Evolutionary conservation across 495 filamentous ascomycete genomes (phyloP).

Genomic region (Trichoderma parareesei): DNA sequence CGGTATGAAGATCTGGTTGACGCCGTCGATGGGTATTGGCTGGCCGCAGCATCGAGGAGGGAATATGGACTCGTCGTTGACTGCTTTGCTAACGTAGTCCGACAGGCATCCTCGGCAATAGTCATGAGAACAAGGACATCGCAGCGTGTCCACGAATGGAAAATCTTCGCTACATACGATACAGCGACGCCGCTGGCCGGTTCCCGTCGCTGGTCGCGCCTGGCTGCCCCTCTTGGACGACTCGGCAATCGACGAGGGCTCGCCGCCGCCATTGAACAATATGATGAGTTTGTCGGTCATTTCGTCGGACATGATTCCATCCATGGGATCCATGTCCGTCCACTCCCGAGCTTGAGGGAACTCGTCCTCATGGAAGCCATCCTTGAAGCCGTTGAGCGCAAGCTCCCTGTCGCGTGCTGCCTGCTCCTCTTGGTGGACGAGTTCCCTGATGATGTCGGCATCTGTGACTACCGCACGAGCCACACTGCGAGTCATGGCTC

Average conservation of each 20-base stretch:
- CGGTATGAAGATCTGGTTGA: constrained; percentile 24
- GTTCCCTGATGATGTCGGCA: neutral
- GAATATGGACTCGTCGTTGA: constrained; percentile 41
- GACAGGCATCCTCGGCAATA: constrained; percentile 42
- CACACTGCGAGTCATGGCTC: neutral
- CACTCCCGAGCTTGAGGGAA: neutral
- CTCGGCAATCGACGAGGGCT: neutral
- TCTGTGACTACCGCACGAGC: neutral
- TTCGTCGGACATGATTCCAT: neutral
- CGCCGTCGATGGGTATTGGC: constrained; percentile 26
- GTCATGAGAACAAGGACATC: constrained; percentile 30
- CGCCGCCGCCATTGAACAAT: neutral
- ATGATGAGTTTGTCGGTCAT: constrained; percentile 1
- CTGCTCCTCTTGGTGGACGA: neutral
- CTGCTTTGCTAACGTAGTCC: constrained; percentile 30
- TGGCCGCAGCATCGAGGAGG: constrained; percentile 46
- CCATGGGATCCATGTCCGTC: neutral
- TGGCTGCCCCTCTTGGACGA: neutral
- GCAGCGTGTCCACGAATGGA: constrained; percentile 13
- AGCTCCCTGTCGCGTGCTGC: neutral
- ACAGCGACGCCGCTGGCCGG: constrained; percentile 11
- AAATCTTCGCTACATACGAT: constrained; percentile 16
- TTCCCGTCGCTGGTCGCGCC: neutral
- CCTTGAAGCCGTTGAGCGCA: neutral
- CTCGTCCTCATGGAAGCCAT: neutral